Base-by-base conservation (phyloP, 352 stramenopile genomes). In the Phytopythium kandeliae region DNA sequence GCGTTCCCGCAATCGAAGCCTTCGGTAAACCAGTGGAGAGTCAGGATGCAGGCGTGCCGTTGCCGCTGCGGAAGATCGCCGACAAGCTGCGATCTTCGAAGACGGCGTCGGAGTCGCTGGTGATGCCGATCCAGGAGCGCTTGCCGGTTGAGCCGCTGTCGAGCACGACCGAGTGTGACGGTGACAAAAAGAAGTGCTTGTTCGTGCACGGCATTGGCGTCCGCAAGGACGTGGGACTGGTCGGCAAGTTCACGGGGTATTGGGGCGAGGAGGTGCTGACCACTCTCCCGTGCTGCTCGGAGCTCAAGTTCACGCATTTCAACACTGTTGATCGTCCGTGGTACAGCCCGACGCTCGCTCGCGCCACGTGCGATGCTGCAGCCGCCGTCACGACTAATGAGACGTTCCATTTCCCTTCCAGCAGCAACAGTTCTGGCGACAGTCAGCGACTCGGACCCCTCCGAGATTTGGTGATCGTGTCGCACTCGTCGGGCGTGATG, bases 181-280 rank as follows among this genome's bases (percentile, higher is more conserved):
- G 42, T n/a, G 52, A 43, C 17, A 10, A 19, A 31, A 76, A 73
- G 37, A 64, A 58, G 33, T 80, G 70, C 31, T 25, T 80, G 38
- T 75, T 80, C 38, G 48, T 77, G 4, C 70, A 80, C 48, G 70
- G 70, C n/a, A 66, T 80, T 11, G 70, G 65, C 16, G 55, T 70
- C 3, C 36, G 48, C 40, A 37, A 60, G 3, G 55, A 68, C 16
- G 24, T 70, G 8, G 65, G 62, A 21, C 36, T 74, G 0, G 36
- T 61, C 3, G 44, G 60, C 43, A 40, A 48, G 7, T 74, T 65
- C 30, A 36, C 60, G 0, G 42, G 41, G 3, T 73, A 73, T 34
- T 73, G 60, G 57, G 61, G 65, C 2, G 10, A n/a, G 3, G 19
- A 37, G 1, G 57, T 70, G n/a, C 33, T 55, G 34, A 25, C 16